A percentile compares a stretch with the other conserved stretches of the same genome.
phyloP scores from a whole-genome alignment of 2,329 filamentous ascomycete genomes.

The Colletotrichum plurivorum region DNA sequence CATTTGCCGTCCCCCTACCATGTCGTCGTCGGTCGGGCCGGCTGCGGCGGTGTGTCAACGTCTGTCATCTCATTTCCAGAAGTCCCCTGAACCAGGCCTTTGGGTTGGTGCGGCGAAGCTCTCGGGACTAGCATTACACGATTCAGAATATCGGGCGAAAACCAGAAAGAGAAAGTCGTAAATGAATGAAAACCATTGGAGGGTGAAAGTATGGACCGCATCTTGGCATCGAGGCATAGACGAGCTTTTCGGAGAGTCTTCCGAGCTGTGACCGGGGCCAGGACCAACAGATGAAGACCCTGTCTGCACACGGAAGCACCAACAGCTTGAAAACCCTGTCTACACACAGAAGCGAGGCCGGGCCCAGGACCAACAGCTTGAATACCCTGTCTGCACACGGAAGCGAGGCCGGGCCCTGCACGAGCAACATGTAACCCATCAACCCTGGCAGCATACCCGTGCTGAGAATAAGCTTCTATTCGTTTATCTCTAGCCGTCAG shows the following conservation, averaged over 20 bases:
- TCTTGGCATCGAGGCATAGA: slow-evolving; percentile 15
- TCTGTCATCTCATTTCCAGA: slow-evolving; percentile 13
- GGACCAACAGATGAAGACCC: slow-evolving; percentile 1
- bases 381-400: too few species aligned
- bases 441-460: too few species aligned
- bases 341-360: slow-evolving; percentile 7
- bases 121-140: slow-evolving; percentile 9
- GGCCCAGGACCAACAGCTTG: slow-evolving; percentile 2
- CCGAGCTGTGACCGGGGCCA: slow-evolving; percentile 10
- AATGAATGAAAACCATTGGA: slow-evolving; percentile 10
- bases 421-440: too few species aligned
- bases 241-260: slow-evolving; percentile 14
- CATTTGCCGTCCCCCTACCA: slow-evolving; percentile 12
- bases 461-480: too few species aligned
- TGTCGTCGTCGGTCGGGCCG: slow-evolving; percentile 9
- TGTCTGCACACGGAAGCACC: too few species aligned
- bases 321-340: slow-evolving; percentile 1
- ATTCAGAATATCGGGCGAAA: slow-evolving; percentile 4
- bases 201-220: slow-evolving; percentile 7
- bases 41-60: slow-evolving; percentile 8
- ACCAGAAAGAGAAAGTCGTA: slow-evolving; percentile 12
- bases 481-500: neutral
- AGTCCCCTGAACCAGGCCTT: slow-evolving; percentile 9
- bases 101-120: slow-evolving; percentile 10
- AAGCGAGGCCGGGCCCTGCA: too few species aligned